Evolutionary conservation across 768 basidiomycete species (phyloP).

Genomic region (Ramaria rubella): DNA sequence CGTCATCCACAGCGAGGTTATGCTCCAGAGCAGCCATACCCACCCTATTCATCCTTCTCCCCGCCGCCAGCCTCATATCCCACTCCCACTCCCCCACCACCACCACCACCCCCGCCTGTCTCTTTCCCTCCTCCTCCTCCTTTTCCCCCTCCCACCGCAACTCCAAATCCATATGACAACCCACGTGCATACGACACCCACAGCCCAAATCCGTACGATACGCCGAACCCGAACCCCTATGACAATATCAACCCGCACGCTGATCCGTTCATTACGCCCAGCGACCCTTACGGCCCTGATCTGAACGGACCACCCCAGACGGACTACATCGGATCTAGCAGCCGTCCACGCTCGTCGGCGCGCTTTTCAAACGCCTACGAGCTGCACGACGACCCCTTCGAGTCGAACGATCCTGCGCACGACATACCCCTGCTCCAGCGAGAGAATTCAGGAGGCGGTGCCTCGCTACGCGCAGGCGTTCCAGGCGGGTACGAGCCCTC

Average conservation of each 20-base stretch:
- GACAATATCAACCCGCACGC: conserved; percentile 17
- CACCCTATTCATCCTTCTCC: too few relatives aligned
- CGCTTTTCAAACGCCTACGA: conserved; percentile 29
- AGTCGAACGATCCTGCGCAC: conserved; percentile 43
- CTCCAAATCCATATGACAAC: conserved; percentile 18
- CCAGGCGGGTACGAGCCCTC: conserved; percentile 37
- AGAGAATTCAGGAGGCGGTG: conserved; percentile 28
- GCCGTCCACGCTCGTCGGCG: conserved; percentile 22
- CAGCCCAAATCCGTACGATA: conserved; percentile 8
- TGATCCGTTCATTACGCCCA: conserved; percentile 15
- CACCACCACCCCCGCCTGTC: too few relatives aligned
- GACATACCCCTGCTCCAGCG: conserved; percentile 61
- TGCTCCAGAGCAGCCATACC: too few relatives aligned
- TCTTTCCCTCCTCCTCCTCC: conserved; percentile 12
- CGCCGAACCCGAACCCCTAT: conserved; percentile 12
- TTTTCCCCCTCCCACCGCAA: conserved; percentile 18
- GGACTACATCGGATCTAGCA: not conserved
- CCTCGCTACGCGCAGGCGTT: conserved; percentile 22
- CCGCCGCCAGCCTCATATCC: not conserved
- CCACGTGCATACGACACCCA: conserved; percentile 14
- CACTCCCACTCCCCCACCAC: not conserved
- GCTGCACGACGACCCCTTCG: conserved; percentile 38
- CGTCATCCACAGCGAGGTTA: too few relatives aligned
- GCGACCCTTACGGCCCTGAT: not conserved
- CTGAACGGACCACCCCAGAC: not conserved